Evolutionary conservation across 2,329 filamentous ascomycete genomes (phyloP), one percentile per base, ranked within the genome.

Genomic region (Cryphonectria nitschkei): DNA sequence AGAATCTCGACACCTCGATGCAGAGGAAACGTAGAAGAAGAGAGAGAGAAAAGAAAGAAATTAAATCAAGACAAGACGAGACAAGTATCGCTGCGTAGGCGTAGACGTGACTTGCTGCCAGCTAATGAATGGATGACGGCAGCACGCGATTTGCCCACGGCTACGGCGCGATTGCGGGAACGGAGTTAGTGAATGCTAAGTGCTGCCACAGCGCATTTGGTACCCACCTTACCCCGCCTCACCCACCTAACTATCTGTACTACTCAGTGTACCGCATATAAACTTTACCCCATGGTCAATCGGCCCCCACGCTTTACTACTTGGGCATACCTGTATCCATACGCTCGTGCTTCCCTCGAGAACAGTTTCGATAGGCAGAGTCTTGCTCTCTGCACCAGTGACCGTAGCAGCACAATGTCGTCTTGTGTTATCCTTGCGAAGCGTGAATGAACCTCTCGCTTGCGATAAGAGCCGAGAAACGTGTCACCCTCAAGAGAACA

Each of bases 91-190:
- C 19, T 19, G n/a, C 2, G 8, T 63, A 19, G 19, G 22, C 22
- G 6, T 19, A 50, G 50, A n/a, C 22, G 39, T 63, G 58, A 37
- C 9, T 34, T 34, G 34, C 34, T 43, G 37, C 37, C 34, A 41
- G 29, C n/a, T 39, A 41, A 13, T 64, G 32, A 32, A 32, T 64
- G 34, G 61, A 64, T 64, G 61, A 64, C 61, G 61, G 61, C 39
- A 64, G 41, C 61, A 29, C 61, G 26, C 37, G n/a, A n/a, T 26
- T 16, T 26, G 34, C 32, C 13, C 32, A 26, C 37, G 11, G 34
- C 26, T 29, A 19, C 61, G 37, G 61, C 61, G 61, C 60, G 60
- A n/a, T 63, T 34, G 22, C 29, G 11, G 37, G 41, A 26, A 39
- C 61, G 61, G 61, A 64, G 61, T 64, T 64, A 46, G 11, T 26